These are phyloP conservation scores for Saccharomycopsis microspora DNA, from an alignment of 805 yeast genomes.

Conservation along the genomic window DNA sequence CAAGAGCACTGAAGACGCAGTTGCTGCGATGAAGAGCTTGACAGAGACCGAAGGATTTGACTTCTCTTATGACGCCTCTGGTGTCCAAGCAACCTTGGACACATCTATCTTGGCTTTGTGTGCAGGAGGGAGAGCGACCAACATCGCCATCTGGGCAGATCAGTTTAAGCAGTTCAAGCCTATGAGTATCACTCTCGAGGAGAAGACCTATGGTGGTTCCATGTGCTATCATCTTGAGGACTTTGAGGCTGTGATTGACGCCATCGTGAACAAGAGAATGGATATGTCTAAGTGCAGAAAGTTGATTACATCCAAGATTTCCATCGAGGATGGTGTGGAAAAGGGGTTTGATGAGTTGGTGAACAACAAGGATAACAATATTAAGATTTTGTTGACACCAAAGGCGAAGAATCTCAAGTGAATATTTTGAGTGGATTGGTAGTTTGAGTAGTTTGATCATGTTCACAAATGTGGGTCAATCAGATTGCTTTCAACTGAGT, in stretches of 20 bases:
- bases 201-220: conserved; percentile 46
- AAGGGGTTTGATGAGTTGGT: conserved; percentile 42
- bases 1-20: conserved; percentile 26
- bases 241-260: conserved; percentile 43
- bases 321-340: conserved; percentile 38
- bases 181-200: conserved; percentile 44
- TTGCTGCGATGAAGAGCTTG: conserved; percentile 28
- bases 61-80: conserved; percentile 43
- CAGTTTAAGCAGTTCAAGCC: conserved; percentile 38
- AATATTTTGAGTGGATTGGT: background rate
- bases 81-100: conserved; percentile 40
- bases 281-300: conserved; percentile 30
- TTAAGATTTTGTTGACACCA: conserved; percentile 43
- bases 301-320: conserved; percentile 43
- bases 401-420: background rate
- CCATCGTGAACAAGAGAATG: conserved; percentile 36
- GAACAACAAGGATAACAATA: conserved; percentile 41
- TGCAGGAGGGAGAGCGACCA: conserved; percentile 47
- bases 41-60: conserved; percentile 34
- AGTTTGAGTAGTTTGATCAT: no score
- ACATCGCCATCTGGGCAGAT: conserved; percentile 56
- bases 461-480: no score
- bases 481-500: no score
- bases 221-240: conserved; percentile 49
- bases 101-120: conserved; percentile 38